Evolutionary conservation across 306 rosid genomes (phyloP).

Genomic region (Trifolium repens): DNA sequence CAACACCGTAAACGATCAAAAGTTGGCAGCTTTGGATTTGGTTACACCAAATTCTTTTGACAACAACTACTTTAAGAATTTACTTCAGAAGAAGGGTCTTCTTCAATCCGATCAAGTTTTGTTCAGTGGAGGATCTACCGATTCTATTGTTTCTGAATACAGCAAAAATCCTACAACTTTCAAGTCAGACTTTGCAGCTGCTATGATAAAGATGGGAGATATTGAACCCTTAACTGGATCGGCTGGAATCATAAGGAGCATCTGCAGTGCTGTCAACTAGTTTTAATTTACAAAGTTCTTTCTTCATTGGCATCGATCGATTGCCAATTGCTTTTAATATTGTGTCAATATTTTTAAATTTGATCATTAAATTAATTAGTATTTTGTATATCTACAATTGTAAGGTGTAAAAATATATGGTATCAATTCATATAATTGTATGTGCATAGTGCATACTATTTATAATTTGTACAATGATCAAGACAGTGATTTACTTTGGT

Average conservation of each 20-base stretch:
- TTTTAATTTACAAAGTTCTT: neutral
- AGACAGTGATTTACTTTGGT: no score
- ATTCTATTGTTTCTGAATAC: conserved; percentile 37
- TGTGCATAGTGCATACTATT: no score
- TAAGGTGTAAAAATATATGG: no score
- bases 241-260: conserved; percentile 38
- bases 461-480: no score
- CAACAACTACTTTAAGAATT: conserved; percentile 59
- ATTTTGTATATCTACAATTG: no score
- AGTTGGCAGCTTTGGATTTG: conserved; percentile 55
- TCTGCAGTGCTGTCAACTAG: conserved; percentile 39
- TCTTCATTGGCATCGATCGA: neutral
- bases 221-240: conserved; percentile 36
- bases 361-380: no score
- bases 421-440: no score
- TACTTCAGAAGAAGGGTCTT: conserved; percentile 63
- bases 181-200: conserved; percentile 47
- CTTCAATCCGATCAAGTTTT: conserved; percentile 55
- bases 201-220: conserved; percentile 53
- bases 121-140: conserved; percentile 45
- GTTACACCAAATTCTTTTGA: conserved; percentile 65
- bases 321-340: neutral
- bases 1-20: conserved; percentile 25
- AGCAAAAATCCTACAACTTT: conserved; percentile 42
- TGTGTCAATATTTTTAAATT: no score